A percentile compares a stretch with the other conserved stretches of the same genome.
These are phyloP conservation scores for Noccaea caerulescens DNA, from an alignment of 345 rosid genomes.

Conservation along the genomic window DNA sequence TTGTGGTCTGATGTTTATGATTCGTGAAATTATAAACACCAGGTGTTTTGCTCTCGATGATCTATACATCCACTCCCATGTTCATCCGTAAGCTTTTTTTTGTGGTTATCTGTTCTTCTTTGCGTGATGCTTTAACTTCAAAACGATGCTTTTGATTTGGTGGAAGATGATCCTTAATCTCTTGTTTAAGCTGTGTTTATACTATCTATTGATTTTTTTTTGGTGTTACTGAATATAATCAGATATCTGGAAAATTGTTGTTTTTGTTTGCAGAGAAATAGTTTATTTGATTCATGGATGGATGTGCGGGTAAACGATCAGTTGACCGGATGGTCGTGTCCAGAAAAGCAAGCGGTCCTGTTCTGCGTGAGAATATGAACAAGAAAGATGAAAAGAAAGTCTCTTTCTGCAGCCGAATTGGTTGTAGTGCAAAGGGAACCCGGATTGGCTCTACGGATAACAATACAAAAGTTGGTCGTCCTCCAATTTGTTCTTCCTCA, in stretches of 20 bases:
- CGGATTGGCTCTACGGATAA: slow-evolving; percentile 51
- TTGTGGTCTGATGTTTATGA: slow-evolving; percentile 29
- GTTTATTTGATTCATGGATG: slow-evolving; percentile 61
- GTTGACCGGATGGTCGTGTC: slow-evolving; percentile 44
- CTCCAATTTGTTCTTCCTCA: slow-evolving; percentile 37
- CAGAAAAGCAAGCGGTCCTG: slow-evolving; percentile 57
- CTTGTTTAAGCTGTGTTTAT: slow-evolving; percentile 22
- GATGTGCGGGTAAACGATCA: slow-evolving; percentile 63
- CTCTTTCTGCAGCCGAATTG: slow-evolving; percentile 67
- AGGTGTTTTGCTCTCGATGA: slow-evolving; percentile 28
- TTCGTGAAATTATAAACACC: slow-evolving; percentile 16
- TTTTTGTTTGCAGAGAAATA: slow-evolving; percentile 19
- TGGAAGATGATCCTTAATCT: slow-evolving; percentile 29
- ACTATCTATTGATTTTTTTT: slow-evolving; percentile 4
- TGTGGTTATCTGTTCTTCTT: slow-evolving; percentile 10
- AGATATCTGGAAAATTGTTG: background rate
- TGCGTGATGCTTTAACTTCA: slow-evolving; percentile 27
- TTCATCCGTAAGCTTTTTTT: slow-evolving; percentile 21
- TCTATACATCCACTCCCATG: slow-evolving; percentile 26
- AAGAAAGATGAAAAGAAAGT: slow-evolving; percentile 58
- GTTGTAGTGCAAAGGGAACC: slow-evolving; percentile 63
- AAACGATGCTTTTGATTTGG: slow-evolving; percentile 20
- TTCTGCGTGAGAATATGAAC: slow-evolving; percentile 60
- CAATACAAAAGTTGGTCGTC: slow-evolving; percentile 41
- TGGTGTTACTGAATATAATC: slow-evolving; percentile 24